Evolutionary conservation across 306 rosid genomes (phyloP).

Genomic region (Dryas alaskensis): DNA sequence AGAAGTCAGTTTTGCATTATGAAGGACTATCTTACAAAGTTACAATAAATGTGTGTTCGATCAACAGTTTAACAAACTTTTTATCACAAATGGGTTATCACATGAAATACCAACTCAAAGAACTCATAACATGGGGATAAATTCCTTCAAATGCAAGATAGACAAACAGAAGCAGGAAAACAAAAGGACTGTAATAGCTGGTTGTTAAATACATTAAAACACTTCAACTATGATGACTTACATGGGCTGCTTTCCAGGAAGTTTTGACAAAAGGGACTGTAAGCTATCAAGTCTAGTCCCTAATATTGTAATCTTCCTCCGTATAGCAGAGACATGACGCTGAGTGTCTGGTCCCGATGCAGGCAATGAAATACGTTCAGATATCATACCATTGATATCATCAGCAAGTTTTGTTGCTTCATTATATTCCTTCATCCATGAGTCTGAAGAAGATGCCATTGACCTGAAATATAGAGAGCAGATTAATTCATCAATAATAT

Average conservation of each 20-base stretch:
- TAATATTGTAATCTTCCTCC: constrained; percentile 92
- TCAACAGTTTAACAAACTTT: background rate
- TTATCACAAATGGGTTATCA: constrained; percentile 6
- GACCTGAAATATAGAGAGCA: constrained; percentile 35
- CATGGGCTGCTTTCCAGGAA: constrained; percentile 87
- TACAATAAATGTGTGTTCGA: background rate
- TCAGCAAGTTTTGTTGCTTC: constrained; percentile 87
- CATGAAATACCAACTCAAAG: constrained; percentile 1
- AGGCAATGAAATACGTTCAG: constrained; percentile 63
- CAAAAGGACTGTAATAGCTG: background rate
- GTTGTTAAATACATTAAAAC: background rate
- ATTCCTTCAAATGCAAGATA: background rate
- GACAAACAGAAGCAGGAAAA: background rate
- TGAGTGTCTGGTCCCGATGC: constrained; percentile 87
- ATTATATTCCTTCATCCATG: constrained; percentile 94
- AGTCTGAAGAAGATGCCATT: constrained; percentile 87
- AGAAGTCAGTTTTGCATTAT: background rate
- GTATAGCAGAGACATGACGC: constrained; percentile 85
- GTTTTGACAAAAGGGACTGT: constrained; percentile 65
- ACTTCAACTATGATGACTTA: constrained; percentile 40
- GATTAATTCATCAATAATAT: background rate
- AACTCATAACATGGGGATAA: background rate
- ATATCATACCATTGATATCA: constrained; percentile 86
- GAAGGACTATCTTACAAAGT: background rate
- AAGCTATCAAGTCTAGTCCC: constrained; percentile 97